Percentiles rank a stretch among this genome's conserved stretches.
Conservation (phyloP, 2,329 filamentous ascomycete species). For the Claviceps sp. region DNA sequence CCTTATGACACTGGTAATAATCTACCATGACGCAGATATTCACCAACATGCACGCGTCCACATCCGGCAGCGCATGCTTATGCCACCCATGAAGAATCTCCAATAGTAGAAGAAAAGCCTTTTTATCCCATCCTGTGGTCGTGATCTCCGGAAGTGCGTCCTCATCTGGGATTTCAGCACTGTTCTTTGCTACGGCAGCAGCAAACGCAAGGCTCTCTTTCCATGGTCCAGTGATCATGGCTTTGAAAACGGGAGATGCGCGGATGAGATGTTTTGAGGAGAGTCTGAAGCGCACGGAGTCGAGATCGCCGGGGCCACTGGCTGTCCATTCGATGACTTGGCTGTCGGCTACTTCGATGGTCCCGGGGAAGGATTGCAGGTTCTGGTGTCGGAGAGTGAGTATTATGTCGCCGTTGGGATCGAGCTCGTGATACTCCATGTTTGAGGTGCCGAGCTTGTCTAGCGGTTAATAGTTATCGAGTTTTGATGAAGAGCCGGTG, state of each 20-base stretch:
- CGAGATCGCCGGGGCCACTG: not conserved
- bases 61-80: slow-evolving; percentile 5
- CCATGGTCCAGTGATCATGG: slow-evolving; percentile 5
- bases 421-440: not conserved
- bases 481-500: too few species aligned
- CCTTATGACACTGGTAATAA: slow-evolving; percentile 27
- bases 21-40: slow-evolving; percentile 30
- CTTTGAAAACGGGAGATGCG: slow-evolving; percentile 14
- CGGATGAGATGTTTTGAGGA: slow-evolving; percentile 24
- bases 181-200: too few species aligned
- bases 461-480: too few species aligned
- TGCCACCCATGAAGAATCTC: slow-evolving; percentile 1
- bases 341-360: not conserved
- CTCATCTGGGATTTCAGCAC: too few species aligned
- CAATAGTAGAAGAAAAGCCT: not conserved
- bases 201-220: slow-evolving; percentile 10
- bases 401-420: not conserved
- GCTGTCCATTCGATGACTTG: not conserved
- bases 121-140: not conserved
- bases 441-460: not conserved
- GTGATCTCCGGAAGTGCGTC: not conserved
- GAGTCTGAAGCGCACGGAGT: slow-evolving; percentile 7
- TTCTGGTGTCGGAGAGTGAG: not conserved
- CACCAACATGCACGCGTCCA: slow-evolving; percentile 26
- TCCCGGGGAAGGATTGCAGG: not conserved